Percentiles rank a stretch among this genome's conserved stretches.
Evolutionary conservation across 805 yeast species (phyloP).

Genomic region (Debaryomyces maramus): DNA sequence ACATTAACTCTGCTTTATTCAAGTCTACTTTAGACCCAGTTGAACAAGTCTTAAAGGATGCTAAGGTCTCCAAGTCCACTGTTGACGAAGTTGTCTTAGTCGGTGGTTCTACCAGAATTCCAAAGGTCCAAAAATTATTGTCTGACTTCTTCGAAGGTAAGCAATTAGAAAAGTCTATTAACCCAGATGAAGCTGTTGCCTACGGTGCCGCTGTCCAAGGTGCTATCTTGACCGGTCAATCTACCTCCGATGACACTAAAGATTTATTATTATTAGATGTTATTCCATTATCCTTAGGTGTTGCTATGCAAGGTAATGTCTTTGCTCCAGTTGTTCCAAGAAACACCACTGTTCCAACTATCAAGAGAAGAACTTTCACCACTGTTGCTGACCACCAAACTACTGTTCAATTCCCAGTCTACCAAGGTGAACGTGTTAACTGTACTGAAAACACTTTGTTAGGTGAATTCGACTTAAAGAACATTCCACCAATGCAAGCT

Average conservation of each 20-base stretch:
- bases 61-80: slow-evolving; percentile 40
- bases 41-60: slow-evolving; percentile 50
- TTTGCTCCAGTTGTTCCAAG: slow-evolving; percentile 53
- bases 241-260: slow-evolving; percentile 50
- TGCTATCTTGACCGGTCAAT: slow-evolving; percentile 52
- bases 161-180: slow-evolving; percentile 49
- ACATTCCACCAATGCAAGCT: slow-evolving; percentile 52
- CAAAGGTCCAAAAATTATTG: slow-evolving; percentile 50
- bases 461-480: slow-evolving; percentile 52
- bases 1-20: slow-evolving; percentile 50
- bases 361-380: slow-evolving; percentile 53
- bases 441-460: slow-evolving; percentile 51
- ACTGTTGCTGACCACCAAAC: slow-evolving; percentile 53
- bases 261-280: slow-evolving; percentile 52
- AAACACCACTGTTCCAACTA: slow-evolving; percentile 52
- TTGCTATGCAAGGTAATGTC: slow-evolving; percentile 52
- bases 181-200: slow-evolving; percentile 54
- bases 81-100: slow-evolving; percentile 51
- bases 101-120: slow-evolving; percentile 55
- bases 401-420: slow-evolving; percentile 51
- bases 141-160: slow-evolving; percentile 52
- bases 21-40: slow-evolving; percentile 51
- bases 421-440: slow-evolving; percentile 55
- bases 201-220: slow-evolving; percentile 54
- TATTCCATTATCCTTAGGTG: slow-evolving; percentile 52